These are phyloP conservation scores for Amaranthus cruentus DNA, from an alignment of 148 eudicot genomes.

Conservation along the genomic window DNA sequence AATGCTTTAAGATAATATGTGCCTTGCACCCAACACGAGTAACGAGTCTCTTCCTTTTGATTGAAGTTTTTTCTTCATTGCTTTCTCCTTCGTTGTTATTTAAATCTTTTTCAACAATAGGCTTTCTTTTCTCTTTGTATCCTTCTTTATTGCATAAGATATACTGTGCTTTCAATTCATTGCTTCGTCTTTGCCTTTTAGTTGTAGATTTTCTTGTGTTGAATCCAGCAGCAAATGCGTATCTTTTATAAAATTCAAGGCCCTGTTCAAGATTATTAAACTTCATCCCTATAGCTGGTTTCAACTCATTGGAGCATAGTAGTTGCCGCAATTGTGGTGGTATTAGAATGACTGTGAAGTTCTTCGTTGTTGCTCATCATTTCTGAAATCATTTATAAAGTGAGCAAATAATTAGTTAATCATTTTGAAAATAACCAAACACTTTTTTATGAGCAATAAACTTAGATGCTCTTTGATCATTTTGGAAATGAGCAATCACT, in stretches of 20 bases:
- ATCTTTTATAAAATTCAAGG: neutral
- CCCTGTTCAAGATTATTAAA: neutral
- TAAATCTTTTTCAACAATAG: neutral
- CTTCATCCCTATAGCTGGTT: neutral
- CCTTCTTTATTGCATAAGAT: neutral
- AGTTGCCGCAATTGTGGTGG: too few species aligned
- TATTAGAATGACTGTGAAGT: too few species aligned
- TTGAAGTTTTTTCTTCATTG: neutral
- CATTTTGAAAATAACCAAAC: too few species aligned
- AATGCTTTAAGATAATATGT: neutral
- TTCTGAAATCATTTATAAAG: too few species aligned
- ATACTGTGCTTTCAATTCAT: neutral
- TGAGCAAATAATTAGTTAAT: too few species aligned
- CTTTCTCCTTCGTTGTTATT: neutral
- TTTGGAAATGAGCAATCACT: too few species aligned
- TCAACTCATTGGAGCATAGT: neutral
- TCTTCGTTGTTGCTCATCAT: too few species aligned
- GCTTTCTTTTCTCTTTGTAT: neutral
- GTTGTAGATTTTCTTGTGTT: neutral
- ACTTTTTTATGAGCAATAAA: too few species aligned
- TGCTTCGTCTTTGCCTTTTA: too few species aligned
- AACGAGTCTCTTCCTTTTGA: neutral
- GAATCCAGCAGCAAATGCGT: neutral
- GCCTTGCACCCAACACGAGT: slow-evolving; percentile 1
- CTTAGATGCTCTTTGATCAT: too few species aligned